A percentile compares a stretch with the other conserved stretches of the same genome.
Conservation (phyloP, 2,329 filamentous ascomycete genomes). For the Aspergillus glaucus region DNA sequence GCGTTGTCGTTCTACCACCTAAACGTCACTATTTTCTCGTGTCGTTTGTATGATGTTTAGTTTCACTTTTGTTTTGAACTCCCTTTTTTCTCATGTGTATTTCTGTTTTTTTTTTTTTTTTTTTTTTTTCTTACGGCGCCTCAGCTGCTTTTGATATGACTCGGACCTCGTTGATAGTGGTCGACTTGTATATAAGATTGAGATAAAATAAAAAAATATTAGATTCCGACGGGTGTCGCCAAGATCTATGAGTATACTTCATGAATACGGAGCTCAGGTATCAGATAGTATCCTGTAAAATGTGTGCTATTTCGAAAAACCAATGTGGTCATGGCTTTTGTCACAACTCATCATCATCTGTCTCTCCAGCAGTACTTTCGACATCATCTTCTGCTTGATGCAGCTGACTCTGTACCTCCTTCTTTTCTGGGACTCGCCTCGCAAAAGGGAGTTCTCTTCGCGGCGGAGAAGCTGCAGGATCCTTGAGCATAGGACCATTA, state of each 20-base stretch:
- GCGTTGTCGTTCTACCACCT: slow-evolving; percentile 33
- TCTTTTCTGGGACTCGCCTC: slow-evolving; percentile 11
- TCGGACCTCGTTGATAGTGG: slow-evolving; percentile 18
- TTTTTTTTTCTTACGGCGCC: slow-evolving; percentile 17
- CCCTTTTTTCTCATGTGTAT: slow-evolving; percentile 12
- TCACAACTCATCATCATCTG: slow-evolving; percentile 39
- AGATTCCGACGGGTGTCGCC: not conserved
- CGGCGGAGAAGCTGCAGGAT: slow-evolving; percentile 27
- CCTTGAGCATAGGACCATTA: slow-evolving; percentile 7
- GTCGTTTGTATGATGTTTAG: slow-evolving; percentile 16
- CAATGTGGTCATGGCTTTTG: not conserved
- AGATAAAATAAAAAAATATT: slow-evolving; percentile 17
- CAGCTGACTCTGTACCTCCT: slow-evolving; percentile 2
- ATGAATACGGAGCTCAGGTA: no score
- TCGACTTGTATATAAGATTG: slow-evolving; percentile 33
- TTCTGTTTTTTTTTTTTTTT: slow-evolving; percentile 17
- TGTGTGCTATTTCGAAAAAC: not conserved
- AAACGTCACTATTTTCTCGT: slow-evolving; percentile 21
- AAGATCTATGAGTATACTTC: not conserved
- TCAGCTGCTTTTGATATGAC: slow-evolving; percentile 15
- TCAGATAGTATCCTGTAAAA: no score
- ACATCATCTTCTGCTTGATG: slow-evolving; percentile 8
- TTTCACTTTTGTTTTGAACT: slow-evolving; percentile 18
- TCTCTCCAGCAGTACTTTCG: slow-evolving; percentile 28
- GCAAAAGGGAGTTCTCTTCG: slow-evolving; percentile 38